A percentile compares a stretch with the other conserved stretches of the same genome.
These are phyloP conservation scores for Phytopythium cucurbitacearum DNA, from an alignment of 352 stramenopile species.

Conservation along the genomic window DNA sequence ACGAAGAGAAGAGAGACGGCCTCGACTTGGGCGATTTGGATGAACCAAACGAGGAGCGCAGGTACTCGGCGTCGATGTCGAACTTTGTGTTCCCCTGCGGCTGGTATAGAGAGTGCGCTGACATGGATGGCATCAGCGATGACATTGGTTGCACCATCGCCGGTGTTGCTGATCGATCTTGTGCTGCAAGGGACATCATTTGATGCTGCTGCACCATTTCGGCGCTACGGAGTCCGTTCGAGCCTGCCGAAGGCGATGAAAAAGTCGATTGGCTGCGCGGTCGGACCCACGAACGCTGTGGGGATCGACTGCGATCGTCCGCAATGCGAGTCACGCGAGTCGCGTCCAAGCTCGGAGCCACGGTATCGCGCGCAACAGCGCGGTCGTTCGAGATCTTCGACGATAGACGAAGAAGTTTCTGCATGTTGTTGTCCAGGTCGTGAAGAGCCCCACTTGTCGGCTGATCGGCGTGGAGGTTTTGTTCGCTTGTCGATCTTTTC, in stretches of 20 bases:
- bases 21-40: too few species aligned
- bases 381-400: constrained; percentile 1
- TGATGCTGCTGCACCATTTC: constrained; percentile 36
- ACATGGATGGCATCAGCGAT: background rate
- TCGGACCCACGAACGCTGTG: constrained; percentile 7
- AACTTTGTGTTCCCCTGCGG: too few species aligned
- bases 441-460: constrained; percentile 1
- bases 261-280: constrained; percentile 7
- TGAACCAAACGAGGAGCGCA: too few species aligned
- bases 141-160: background rate
- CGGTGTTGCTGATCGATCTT: background rate
- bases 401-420: constrained; percentile 1
- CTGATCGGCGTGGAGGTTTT: background rate
- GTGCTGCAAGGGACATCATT: constrained; percentile 1
- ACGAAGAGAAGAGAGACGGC: too few species aligned
- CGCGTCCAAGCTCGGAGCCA: too few species aligned
- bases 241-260: background rate
- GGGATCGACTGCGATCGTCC: background rate
- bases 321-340: too few species aligned
- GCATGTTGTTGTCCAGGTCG: constrained; percentile 5
- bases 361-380: too few species aligned
- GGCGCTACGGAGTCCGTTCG: constrained; percentile 24
- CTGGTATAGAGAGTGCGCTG: background rate
- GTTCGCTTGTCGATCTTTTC: constrained; percentile 4
- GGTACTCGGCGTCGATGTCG: too few species aligned